Base-by-base conservation (phyloP, 192 early-diverging fungal species). In the Backusella luteola region DNA sequence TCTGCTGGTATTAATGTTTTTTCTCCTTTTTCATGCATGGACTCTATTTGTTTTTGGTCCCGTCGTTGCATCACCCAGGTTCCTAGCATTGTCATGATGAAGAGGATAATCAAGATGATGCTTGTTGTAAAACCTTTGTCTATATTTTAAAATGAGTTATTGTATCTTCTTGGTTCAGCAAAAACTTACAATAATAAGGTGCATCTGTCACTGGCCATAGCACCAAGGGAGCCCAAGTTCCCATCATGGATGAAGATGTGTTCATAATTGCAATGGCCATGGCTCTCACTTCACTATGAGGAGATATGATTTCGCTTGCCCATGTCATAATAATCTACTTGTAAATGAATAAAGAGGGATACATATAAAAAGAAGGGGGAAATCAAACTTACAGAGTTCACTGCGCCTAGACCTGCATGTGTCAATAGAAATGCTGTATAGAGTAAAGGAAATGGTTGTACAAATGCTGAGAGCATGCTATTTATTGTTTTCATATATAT, bases 201-300 rank as follows among this genome's bases (percentile, higher is more conserved):
- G 73, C 73, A 66, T 74, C 80, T 41, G 82, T 83, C 67, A 83
- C 82, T 23, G 82, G 82, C 82, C 82, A 83, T 8, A 83, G 46
- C 23, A 79, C 56, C 6, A 83, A 44, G 1, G 78, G 76, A 36
- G 59, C 71, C 78, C 69, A 71, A n/a, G 63, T 76, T 29, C 69
- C 67, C 71, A 72, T 79, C 1, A 83, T 26, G 4, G 75, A 72
- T 6, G 77, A 76, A 23, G 21, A 69, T 1, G 77, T 77, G 39
- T 83, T 83, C 81, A 83, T 83, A 7, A 77, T 69, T 19, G 77
- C 81, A 70, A 79, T 76, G 6, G 78, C 69, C 82, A 83, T 74
- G 0, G 77, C 81, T 74, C 78, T 71, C 4, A 77, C 52, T 63
- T 83, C 82, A 9, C 52, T 67, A 68, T 74, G 77, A 0, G 71